Base-by-base conservation (phyloP, 495 filamentous ascomycete species). In the Terfezia claveryi region DNA sequence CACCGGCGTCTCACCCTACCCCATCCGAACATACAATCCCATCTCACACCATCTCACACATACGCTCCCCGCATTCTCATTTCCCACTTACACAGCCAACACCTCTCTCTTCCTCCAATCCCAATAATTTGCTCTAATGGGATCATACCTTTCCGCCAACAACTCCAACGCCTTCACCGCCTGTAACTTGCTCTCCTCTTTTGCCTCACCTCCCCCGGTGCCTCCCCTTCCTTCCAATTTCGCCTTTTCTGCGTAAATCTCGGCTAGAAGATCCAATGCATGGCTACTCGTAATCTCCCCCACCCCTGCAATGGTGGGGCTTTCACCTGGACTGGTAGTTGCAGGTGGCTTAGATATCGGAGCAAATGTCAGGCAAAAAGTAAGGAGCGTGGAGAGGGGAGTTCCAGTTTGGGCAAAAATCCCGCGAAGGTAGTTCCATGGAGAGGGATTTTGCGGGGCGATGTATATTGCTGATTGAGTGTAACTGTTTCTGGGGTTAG, bases 121-220 rank as follows among this genome's bases (percentile, higher is more conserved):
- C 91, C 92, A 98, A 68, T 95, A 96, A 60, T 87, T 87, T 58
- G 76, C 78, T 41, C 92, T 71, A 57, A 98, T 84, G 8, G 84
- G 83, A 73, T 98, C 91, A 72, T 83, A 96, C 73, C 79, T 86
- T 61, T 83, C 77, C 37, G 78, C 82, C 57, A 98, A 69, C 55
- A 93, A 64, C 41, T 76, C 75, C 60, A 94, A 66, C 55, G 80
- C 81, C 63, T 76, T 66, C 52, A 72, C 74, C 32, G 81, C 82
- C 59, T 72, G 72, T 53, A 77, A 74, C 50, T 65, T 73, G 51
- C 41, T 20, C 12, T 46, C 14, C 14, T 46, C 41, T 4, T 46
- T 46, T 0, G 12, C 41, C 38, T 16, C 10, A 0, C 10, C 38
- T 1, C 16, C 16, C 41, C 1, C 14, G 14, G 41, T 4, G 12